Evolutionary conservation across 139 green algal genomes (phyloP).

Genomic region (Picochlorum sp.): DNA sequence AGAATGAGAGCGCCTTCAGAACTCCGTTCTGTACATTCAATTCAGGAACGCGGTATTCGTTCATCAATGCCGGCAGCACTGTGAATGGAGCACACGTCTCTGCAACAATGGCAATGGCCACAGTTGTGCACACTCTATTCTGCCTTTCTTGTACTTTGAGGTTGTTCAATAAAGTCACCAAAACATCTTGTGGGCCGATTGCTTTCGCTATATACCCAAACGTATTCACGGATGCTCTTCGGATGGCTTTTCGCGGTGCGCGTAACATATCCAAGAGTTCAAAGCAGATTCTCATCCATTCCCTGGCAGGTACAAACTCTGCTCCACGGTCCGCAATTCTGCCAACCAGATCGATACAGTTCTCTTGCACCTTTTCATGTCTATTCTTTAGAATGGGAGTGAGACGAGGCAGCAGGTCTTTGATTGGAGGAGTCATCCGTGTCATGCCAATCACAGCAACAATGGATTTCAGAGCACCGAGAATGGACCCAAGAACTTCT

Average conservation of each 20-base stretch:
- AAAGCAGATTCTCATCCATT: slow-evolving; percentile 99
- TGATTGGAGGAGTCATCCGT: slow-evolving; percentile 98
- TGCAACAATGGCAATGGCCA: slow-evolving; percentile 98
- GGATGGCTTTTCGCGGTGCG: slow-evolving; percentile 94
- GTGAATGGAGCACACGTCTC: slow-evolving; percentile 98
- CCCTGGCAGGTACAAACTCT: slow-evolving; percentile 92
- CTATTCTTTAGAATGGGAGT: slow-evolving; percentile 98
- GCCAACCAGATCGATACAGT: slow-evolving; percentile 96
- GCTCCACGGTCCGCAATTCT: slow-evolving; percentile 93
- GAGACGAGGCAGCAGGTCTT: slow-evolving; percentile 95
- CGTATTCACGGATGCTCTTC: slow-evolving; percentile 94
- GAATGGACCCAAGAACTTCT: slow-evolving; percentile 94
- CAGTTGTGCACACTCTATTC: slow-evolving; percentile 97
- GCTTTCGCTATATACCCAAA: slow-evolving; percentile 99
- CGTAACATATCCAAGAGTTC: slow-evolving; percentile 99
- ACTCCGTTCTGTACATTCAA: slow-evolving; percentile 99
- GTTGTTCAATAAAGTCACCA: slow-evolving; percentile 98
- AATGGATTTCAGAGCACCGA: slow-evolving; percentile 91
- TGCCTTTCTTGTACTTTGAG: slow-evolving; percentile 99
- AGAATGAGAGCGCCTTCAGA: slow-evolving; percentile 95
- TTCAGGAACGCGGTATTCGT: slow-evolving; percentile 96
- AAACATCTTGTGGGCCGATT: slow-evolving; percentile 93
- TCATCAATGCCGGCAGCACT: slow-evolving; percentile 98
- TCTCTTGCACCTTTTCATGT: slow-evolving; percentile 90
- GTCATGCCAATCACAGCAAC: slow-evolving; percentile 97